phyloP scores from a whole-genome alignment of 1,139 yeast genomes.

The Scheffersomyces insectosa region DNA sequence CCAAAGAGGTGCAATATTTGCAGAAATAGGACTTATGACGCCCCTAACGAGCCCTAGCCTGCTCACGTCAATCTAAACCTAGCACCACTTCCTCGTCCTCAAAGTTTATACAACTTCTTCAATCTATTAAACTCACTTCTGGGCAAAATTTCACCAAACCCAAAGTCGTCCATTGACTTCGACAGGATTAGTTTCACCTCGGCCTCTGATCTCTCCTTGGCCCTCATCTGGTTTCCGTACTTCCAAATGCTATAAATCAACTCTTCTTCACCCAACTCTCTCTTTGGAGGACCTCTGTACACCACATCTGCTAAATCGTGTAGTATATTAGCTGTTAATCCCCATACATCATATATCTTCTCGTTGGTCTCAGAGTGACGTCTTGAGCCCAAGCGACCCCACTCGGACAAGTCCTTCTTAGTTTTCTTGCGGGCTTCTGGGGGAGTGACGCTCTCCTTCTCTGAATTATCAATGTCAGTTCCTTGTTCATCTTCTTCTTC shows the following conservation, averaged over 20 bases:
- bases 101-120: slow-evolving; percentile 40
- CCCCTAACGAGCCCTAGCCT: too few species aligned
- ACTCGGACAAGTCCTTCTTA: slow-evolving; percentile 18
- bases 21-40: too few species aligned
- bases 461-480: slow-evolving; percentile 15
- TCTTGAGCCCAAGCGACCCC: slow-evolving; percentile 48
- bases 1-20: too few species aligned
- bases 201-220: slow-evolving; percentile 32
- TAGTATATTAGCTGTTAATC: slow-evolving; percentile 82
- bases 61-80: neutral
- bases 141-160: slow-evolving; percentile 54
- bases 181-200: slow-evolving; percentile 39
- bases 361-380: slow-evolving; percentile 39
- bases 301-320: slow-evolving; percentile 73
- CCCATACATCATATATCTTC: slow-evolving; percentile 78
- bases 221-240: slow-evolving; percentile 49
- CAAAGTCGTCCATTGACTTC: slow-evolving; percentile 29
- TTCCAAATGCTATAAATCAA: slow-evolving; percentile 57
- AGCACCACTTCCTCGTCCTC: neutral
- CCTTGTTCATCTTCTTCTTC: slow-evolving; percentile 48
- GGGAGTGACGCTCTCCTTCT: slow-evolving; percentile 12
- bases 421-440: slow-evolving; percentile 9
- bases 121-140: slow-evolving; percentile 44
- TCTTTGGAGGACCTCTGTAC: slow-evolving; percentile 25
- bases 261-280: slow-evolving; percentile 63